These are phyloP conservation scores for Corynespora cassiicola DNA, from an alignment of 2,329 filamentous ascomycete genomes.

Conservation along the genomic window DNA sequence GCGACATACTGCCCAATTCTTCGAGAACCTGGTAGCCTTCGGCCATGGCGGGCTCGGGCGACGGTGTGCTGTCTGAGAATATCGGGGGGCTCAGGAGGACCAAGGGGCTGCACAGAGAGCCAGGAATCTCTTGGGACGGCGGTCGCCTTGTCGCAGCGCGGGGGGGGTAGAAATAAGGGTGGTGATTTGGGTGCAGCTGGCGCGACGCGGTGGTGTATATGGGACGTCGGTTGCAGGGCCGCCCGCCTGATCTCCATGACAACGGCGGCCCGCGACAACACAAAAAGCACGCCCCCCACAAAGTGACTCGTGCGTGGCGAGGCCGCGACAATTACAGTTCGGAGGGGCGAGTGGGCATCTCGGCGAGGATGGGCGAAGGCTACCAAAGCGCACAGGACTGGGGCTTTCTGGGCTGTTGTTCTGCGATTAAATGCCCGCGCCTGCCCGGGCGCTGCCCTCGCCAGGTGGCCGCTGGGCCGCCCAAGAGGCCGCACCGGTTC, in stretches of 20 bases:
- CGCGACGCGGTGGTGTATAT: slow-evolving; percentile 23
- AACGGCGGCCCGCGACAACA: slow-evolving; percentile 35
- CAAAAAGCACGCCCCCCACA: slow-evolving; percentile 33
- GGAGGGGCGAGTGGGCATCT: background rate
- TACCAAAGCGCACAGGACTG: no score
- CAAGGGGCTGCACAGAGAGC: slow-evolving; percentile 16
- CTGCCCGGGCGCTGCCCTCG: no score
- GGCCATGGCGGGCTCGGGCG: slow-evolving; percentile 64
- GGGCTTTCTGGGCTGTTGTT: no score
- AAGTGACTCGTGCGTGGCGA: slow-evolving; percentile 15
- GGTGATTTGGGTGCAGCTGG: slow-evolving; percentile 17
- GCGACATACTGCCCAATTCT: slow-evolving; percentile 84
- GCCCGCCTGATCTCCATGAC: slow-evolving; percentile 26
- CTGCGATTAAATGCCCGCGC: no score
- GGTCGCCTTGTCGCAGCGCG: slow-evolving; percentile 24
- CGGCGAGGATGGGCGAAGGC: no score
- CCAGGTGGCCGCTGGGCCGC: no score
- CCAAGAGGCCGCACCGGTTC: no score
- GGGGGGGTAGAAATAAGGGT: slow-evolving; percentile 38
- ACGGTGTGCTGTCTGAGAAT: slow-evolving; percentile 21
- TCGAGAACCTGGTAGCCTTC: slow-evolving; percentile 93
- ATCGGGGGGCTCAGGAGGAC: slow-evolving; percentile 21
- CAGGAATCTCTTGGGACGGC: no score
- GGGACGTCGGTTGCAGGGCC: slow-evolving; percentile 19
- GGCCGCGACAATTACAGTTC: slow-evolving; percentile 3